phyloP scores from a whole-genome alignment of 805 yeast species.

The Zygosaccharomyces gambellarensis region DNA sequence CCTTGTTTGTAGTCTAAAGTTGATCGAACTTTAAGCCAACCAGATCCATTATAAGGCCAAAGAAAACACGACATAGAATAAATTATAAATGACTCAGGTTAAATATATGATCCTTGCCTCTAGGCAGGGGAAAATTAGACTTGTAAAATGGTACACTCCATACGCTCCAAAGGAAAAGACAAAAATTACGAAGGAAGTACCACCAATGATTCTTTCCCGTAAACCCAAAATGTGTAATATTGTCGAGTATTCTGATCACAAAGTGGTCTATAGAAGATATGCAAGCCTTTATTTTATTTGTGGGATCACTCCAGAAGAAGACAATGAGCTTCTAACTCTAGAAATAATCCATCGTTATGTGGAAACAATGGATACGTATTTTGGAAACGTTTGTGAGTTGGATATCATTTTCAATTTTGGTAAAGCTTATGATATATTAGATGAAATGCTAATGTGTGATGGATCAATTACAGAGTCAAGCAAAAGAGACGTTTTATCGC shows the following conservation, averaged over 20 bases:
- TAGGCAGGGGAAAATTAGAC: slow-evolving; percentile 90
- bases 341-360: slow-evolving; percentile 91
- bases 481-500: slow-evolving; percentile 67
- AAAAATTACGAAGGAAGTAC: slow-evolving; percentile 76
- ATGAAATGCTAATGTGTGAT: slow-evolving; percentile 76
- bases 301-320: slow-evolving; percentile 51
- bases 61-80: background rate
- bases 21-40: slow-evolving; percentile 1
- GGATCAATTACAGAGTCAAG: slow-evolving; percentile 85
- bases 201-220: slow-evolving; percentile 78
- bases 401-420: slow-evolving; percentile 95
- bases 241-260: slow-evolving; percentile 68
- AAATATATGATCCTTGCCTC: slow-evolving; percentile 78
- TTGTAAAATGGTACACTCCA: slow-evolving; percentile 89
- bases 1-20: background rate
- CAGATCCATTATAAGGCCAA: background rate
- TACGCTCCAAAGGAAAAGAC: slow-evolving; percentile 79
- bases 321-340: slow-evolving; percentile 78
- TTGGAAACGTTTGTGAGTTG: slow-evolving; percentile 93
- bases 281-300: slow-evolving; percentile 89
- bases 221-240: slow-evolving; percentile 95
- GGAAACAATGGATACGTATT: slow-evolving; percentile 92
- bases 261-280: slow-evolving; percentile 85
- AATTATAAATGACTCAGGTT: slow-evolving; percentile 37
- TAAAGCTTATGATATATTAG: slow-evolving; percentile 86